Evolutionary conservation across 768 basidiomycete species (phyloP).

Genomic region (Saitozyma sp.): DNA sequence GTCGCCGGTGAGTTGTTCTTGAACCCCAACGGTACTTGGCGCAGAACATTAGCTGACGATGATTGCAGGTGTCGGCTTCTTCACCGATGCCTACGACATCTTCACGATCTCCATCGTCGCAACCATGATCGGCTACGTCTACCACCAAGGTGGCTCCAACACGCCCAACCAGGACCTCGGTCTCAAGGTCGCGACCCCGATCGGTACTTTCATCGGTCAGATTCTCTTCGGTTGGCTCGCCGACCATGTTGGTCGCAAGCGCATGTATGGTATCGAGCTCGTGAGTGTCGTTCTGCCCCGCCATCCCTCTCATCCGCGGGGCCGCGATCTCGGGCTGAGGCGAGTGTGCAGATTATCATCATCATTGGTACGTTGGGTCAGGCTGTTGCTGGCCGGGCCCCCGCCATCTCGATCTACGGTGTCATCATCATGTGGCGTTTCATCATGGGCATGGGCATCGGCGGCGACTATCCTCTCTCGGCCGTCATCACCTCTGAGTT

Average conservation of each 20-base stretch:
- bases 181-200: constrained; percentile 52
- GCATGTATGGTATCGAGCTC: constrained; percentile 56
- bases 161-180: constrained; percentile 61
- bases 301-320: background rate
- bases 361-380: constrained; percentile 52
- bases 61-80: constrained; percentile 66
- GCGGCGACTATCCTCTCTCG: constrained; percentile 82
- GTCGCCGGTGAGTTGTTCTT: constrained; percentile 46
- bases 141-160: constrained; percentile 57
- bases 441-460: constrained; percentile 76
- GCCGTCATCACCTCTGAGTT: constrained; percentile 87
- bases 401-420: constrained; percentile 70
- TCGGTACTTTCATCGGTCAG: constrained; percentile 52
- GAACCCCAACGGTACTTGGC: too few relatives aligned
- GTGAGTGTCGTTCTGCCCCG: constrained; percentile 15
- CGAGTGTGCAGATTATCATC: constrained; percentile 43
- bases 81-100: constrained; percentile 67
- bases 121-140: constrained; percentile 79
- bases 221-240: constrained; percentile 52
- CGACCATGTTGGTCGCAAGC: constrained; percentile 52
- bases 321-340: constrained; percentile 9
- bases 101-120: constrained; percentile 87
- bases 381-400: constrained; percentile 68
- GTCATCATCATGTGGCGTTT: constrained; percentile 81
- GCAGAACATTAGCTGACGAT: too few relatives aligned